Evolutionary conservation across 2,329 filamentous ascomycete species (phyloP), one percentile per base, ranked within the genome.

Genomic region (Alternaria ventricosa): DNA sequence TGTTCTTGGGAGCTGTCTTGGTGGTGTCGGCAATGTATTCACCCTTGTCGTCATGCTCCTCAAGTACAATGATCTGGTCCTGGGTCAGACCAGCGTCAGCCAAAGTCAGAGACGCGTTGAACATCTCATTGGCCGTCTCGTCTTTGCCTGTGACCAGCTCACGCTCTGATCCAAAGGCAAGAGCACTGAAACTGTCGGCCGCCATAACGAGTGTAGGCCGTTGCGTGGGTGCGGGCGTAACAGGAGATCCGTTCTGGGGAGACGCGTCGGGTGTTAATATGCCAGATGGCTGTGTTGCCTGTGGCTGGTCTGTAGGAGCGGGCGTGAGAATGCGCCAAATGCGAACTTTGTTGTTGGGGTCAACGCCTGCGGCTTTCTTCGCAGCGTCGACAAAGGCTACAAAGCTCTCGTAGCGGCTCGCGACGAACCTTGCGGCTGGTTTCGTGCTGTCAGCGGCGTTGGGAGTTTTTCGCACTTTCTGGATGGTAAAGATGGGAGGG

Each of bases 401-500:
- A 63, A 90, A 92, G 55, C 84, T 87, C 55, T 87, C 89, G 54
- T 88, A 88, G 67, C 90, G 88, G 75, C 92, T 96, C 56, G 90
- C 89, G 23, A 93, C 86, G 43, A 95, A 81, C 55, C 87, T 86
- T 6, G 88, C 84, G 1, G 94, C 89, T 6, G 87, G 82, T 15
- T 87, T 87, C 41, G 87, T 85, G 58, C 82, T 86, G 11, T 89
- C 87, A 72, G 90, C 89, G 60, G 91, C 80, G 2, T 85, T 81
- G 72, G 90, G 86, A 41, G 88, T 83, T 2, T 87, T 85, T 77
- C 89, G 90, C 2, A 98, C 84, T 69, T 95, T 93, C 75, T 97
- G 89, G 64, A 98, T 85, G 1, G 90, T 93, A 78, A 97, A 92
- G 46, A 97, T 85, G 0, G 93, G 93, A 5, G 94, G 96, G 73